Conservation (phyloP, 495 filamentous ascomycete genomes). For the Aspergillus nanangensis region DNA sequence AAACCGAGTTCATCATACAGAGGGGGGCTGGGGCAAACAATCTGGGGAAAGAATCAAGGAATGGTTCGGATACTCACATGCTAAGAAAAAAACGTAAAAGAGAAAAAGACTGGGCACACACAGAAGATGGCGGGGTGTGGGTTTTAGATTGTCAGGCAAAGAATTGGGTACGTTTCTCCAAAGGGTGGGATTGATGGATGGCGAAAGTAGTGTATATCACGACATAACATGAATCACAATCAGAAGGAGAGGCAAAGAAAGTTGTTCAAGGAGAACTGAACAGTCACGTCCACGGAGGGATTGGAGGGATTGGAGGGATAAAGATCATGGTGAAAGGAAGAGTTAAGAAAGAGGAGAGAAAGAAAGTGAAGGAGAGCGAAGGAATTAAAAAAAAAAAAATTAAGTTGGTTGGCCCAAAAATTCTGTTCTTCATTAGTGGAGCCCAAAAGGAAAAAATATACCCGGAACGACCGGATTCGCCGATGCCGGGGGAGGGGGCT, state of each 20-base stretch:
- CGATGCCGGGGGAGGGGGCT: constrained; percentile 9
- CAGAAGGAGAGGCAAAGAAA: constrained; percentile 1
- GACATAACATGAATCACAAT: constrained; percentile 15
- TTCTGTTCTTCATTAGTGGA: too few species aligned
- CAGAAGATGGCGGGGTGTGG: constrained; percentile 13
- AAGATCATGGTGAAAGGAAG: constrained; percentile 25
- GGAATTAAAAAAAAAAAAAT: too few species aligned
- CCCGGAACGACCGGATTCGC: neutral
- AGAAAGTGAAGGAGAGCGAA: constrained; percentile 3
- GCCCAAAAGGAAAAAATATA: neutral
- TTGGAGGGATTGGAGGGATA: constrained; percentile 13
- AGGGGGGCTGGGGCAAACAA: neutral
- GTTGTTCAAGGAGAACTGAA: constrained; percentile 10
- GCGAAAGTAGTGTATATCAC: constrained; percentile 8
- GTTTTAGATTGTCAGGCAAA: constrained; percentile 5
- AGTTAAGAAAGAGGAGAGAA: constrained; percentile 15
- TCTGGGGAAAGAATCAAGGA: neutral
- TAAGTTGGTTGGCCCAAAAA: too few species aligned
- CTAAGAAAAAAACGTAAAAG: constrained; percentile 8
- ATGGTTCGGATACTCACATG: constrained; percentile 8
- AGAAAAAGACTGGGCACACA: constrained; percentile 9
- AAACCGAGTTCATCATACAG: constrained; percentile 43
- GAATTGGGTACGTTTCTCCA: too few species aligned
- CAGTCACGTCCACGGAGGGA: constrained; percentile 24
- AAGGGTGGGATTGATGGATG: constrained; percentile 9